Base-by-base conservation (phyloP, 148 eudicot genomes). In the Rhododendron molle region DNA sequence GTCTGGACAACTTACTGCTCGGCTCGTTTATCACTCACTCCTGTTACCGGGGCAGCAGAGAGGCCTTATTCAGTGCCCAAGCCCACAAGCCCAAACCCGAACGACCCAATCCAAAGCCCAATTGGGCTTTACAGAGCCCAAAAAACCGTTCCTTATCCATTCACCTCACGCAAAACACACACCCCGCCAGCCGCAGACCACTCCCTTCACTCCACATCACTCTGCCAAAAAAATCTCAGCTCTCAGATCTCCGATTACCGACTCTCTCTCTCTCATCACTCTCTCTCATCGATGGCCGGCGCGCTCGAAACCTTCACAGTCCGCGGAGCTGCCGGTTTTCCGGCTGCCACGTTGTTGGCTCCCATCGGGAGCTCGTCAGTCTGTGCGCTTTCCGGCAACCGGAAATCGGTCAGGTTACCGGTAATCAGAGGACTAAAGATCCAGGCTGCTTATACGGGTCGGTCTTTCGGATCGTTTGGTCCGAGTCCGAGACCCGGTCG, bases 261-360 rank as follows among this genome's bases (percentile, higher is more conserved):
- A 36, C 32, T 38, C 46, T 16, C 5, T 30, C 60, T 54, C 26
- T 15, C 18, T 56, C 86, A 5, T 5, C 43, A 4, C 43, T 44
- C 86, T 82, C 54, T 47, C 85, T 16, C 36, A 78, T 69, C 62
- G 49, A 94, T 94, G 96, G 95, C 94, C 46, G 91, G 85, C 81
- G 84, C 90, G n/a, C 86, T 95, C 56, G 90, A 94, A 89, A 90
- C 93, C 79, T 87, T 93, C 69, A 23, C 89, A 0, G 34, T 94
- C 69, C 97, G 92, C 28, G 94, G 94, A 89, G 81, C 94, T 34
- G 77, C 94, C 21, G 80, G 83, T 32, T 81, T 85, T 23, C 77
- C 89, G 32, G 67, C 93, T 6, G 86, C 92, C 5, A 46, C 44
- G 44, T 40, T 87, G 20, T 46, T 89, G 20, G 72, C 92, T 32